Conservation (phyloP, 345 rosid species). For the Populus ilicifolia region DNA sequence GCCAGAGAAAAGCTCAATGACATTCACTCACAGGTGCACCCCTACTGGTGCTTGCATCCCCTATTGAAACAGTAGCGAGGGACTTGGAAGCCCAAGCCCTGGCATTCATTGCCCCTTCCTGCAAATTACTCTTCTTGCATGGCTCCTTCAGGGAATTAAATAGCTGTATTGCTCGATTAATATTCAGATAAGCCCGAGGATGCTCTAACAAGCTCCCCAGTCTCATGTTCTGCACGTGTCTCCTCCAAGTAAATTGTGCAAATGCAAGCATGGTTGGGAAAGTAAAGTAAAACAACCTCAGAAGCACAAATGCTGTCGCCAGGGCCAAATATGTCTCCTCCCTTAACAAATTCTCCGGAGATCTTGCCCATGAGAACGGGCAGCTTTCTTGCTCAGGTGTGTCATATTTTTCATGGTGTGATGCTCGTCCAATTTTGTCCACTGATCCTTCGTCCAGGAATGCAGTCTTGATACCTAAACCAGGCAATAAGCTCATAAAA, state of each 20-base stretch:
- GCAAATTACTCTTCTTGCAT: conserved; percentile 79
- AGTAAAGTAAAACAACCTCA: conserved; percentile 51
- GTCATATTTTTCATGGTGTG: conserved; percentile 47
- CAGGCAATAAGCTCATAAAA: conserved; percentile 12
- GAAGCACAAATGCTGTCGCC: conserved; percentile 65
- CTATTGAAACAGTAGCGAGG: conserved; percentile 83
- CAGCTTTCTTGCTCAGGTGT: conserved; percentile 65
- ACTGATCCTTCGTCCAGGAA: conserved; percentile 37
- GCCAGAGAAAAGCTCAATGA: conserved; percentile 15
- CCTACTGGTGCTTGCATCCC: conserved; percentile 74
- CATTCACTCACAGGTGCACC: conserved; percentile 28
- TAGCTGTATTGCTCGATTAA: conserved; percentile 50
- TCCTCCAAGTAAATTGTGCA: conserved; percentile 46
- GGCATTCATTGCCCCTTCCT: conserved; percentile 88
- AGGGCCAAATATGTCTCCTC: conserved; percentile 80
- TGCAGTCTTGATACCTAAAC: conserved; percentile 49
- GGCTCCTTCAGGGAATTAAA: conserved; percentile 62
- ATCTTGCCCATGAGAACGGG: conserved; percentile 94
- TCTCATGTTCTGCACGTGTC: conserved; percentile 42
- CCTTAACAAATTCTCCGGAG: conserved; percentile 79
- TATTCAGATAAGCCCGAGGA: conserved; percentile 53
- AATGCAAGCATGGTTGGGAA: conserved; percentile 47
- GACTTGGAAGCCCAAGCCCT: conserved; percentile 93
- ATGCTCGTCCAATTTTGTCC: conserved; percentile 35
- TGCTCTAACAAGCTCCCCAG: conserved; percentile 60